Evolutionary conservation across 116 monocot species (phyloP), one percentile per base, ranked within the genome.

Genomic region (Zostera marina): DNA sequence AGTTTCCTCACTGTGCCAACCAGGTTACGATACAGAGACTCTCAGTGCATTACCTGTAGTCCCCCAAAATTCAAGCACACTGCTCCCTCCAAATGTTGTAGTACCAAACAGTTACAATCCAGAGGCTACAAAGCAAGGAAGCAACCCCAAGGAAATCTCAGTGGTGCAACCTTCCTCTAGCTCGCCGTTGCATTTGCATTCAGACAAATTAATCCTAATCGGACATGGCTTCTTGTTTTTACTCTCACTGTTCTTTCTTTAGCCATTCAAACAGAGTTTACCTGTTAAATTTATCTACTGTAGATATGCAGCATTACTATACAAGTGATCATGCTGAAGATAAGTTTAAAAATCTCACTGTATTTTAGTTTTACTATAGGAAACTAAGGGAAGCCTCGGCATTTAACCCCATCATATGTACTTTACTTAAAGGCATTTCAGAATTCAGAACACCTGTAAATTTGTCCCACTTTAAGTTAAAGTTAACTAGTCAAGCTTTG

Each of bases 11-110:
- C 24, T 24, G 8, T 42, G 21, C 8, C 15, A 19, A 17, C 11
- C 72, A 88, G 88, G 83, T 72, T 83, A 83, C 49, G 68, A 83
- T 60, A 47, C 63, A 12, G 83, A 88, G 15, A 65, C 80, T 47
- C 73, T 74, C 22, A 79, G 64, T 20, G 60, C 80, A 15, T 69
- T 88, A 5, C 77, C 83, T 14, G 12, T 62, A 49, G 26, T 14
- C 14, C 42, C 13, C 10, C 60, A 14, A 22, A 60, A 60, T 60
- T 22, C 23, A 2, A 60, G 32, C 44, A 60, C 57, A 40, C 14
- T 40, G 10, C 15, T 57, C 57, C 57, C 57, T 41, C 42, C 44
- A 39, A 41, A 19, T 21, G 44, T 44, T 22, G 20, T 59, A 20
- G 59, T 15, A 17, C 59, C 59, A 43, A 41, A 21, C 17, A 59